Evolutionary conservation across 495 filamentous ascomycete species (phyloP).

Genomic region (Neurospora sublineolata): DNA sequence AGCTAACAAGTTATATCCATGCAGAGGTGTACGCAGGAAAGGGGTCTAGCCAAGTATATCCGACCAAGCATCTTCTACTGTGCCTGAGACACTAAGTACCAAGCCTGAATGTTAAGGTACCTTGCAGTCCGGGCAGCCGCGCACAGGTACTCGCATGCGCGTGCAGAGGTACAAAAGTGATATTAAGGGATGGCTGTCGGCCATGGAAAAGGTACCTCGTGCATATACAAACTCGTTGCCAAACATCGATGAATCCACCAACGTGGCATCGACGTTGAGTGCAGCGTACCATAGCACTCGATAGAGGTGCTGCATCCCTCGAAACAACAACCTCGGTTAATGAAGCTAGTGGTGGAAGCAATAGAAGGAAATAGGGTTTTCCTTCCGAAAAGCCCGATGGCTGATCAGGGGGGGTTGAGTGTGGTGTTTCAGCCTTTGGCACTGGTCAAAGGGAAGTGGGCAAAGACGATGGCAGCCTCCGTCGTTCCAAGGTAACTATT

Average conservation of each 20-base stretch:
- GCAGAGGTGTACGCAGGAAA: constrained; percentile 1
- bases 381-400: constrained; percentile 21
- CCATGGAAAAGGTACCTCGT: constrained; percentile 14
- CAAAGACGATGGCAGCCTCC: constrained; percentile 19
- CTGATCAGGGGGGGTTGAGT: constrained; percentile 8
- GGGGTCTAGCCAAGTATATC: constrained; percentile 5
- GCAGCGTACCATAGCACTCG: not conserved
- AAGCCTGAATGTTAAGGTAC: constrained; percentile 3
- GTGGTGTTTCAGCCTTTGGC: constrained; percentile 29
- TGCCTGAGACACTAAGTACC: constrained; percentile 13
- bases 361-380: constrained; percentile 20
- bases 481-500: constrained; percentile 27
- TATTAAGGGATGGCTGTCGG: constrained; percentile 19
- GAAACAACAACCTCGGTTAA: constrained; percentile 21
- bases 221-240: not conserved
- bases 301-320: not conserved
- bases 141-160: constrained; percentile 6
- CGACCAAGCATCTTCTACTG: constrained; percentile 11
- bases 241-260: not conserved
- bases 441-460: constrained; percentile 28
- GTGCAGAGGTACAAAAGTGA: constrained; percentile 12
- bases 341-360: constrained; percentile 18
- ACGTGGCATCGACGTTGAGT: not conserved
- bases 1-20: no score
- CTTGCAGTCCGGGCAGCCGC: not conserved